A percentile compares a stretch with the other conserved stretches of the same genome.
Conservation (phyloP, 116 monocot genomes). For the Zostera marina region DNA sequence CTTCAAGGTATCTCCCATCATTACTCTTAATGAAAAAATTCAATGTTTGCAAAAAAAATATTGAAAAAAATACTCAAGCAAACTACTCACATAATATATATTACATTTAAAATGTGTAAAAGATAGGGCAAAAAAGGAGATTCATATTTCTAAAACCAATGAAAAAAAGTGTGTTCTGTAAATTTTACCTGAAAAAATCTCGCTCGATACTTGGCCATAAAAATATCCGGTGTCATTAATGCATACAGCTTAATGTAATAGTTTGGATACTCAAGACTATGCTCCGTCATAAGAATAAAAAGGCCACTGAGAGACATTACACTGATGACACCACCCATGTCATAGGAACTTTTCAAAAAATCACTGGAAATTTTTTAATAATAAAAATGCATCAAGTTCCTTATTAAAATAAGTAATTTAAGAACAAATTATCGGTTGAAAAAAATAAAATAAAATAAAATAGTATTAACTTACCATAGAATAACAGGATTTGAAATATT, state of each 20-base stretch:
- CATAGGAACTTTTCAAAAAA: conserved; percentile 86
- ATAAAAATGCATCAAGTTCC: neutral
- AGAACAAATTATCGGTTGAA: neutral
- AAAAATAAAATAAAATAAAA: neutral
- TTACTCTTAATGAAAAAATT: too few relatives aligned
- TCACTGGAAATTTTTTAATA: conserved; percentile 45
- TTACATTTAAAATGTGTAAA: too few relatives aligned
- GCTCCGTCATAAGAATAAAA: conserved; percentile 82
- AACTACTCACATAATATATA: too few relatives aligned
- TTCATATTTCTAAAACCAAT: too few relatives aligned
- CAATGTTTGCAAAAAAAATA: too few relatives aligned
- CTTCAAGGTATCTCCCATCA: too few relatives aligned
- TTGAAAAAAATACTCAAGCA: too few relatives aligned
- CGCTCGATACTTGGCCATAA: conserved; percentile 77
- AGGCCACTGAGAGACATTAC: conserved; percentile 92
- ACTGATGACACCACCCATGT: conserved; percentile 91
- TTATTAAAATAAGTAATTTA: too few relatives aligned
- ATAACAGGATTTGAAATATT: conserved; percentile 67
- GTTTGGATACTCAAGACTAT: conserved; percentile 85
- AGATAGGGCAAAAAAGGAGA: too few relatives aligned
- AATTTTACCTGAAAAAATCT: conserved; percentile 77
- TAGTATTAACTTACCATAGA: conserved; percentile 39
- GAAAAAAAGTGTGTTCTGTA: neutral
- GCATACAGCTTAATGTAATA: conserved; percentile 88
- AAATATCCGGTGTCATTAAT: conserved; percentile 63